Evolutionary conservation across 371 early-diverging fungal species (phyloP).

Genomic region (Mucor racemosus): DNA sequence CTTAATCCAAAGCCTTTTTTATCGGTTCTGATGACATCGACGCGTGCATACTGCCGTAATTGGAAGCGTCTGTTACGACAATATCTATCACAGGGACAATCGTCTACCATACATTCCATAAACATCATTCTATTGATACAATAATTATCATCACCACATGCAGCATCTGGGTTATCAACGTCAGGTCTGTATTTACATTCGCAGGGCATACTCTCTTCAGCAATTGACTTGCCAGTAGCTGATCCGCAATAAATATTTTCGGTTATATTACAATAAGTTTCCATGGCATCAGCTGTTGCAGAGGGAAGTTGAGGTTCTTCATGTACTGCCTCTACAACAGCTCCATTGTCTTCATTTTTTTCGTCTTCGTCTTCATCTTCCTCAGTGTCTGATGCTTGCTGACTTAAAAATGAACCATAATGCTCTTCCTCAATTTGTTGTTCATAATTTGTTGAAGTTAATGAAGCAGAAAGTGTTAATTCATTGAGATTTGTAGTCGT

Average conservation of each 20-base stretch:
- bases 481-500: not conserved
- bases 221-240: slow-evolving; percentile 68
- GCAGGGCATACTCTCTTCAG: slow-evolving; percentile 80
- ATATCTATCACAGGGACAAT: slow-evolving; percentile 85
- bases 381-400: slow-evolving; percentile 4
- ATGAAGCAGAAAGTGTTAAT: not conserved
- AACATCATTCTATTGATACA: slow-evolving; percentile 91
- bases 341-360: not conserved
- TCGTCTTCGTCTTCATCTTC: not conserved
- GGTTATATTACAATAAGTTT: slow-evolving; percentile 63
- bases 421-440: not conserved
- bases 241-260: slow-evolving; percentile 70
- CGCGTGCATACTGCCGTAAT: slow-evolving; percentile 75
- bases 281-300: slow-evolving; percentile 57
- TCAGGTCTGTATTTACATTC: slow-evolving; percentile 73
- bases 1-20: slow-evolving; percentile 91
- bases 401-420: not conserved
- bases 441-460: not conserved
- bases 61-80: slow-evolving; percentile 92
- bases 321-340: slow-evolving; percentile 3
- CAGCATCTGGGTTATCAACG: slow-evolving; percentile 45
- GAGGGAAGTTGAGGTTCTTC: slow-evolving; percentile 33
- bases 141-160: slow-evolving; percentile 82
- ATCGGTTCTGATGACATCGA: slow-evolving; percentile 84
- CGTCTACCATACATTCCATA: slow-evolving; percentile 87